Conservation (phyloP, 2,329 filamentous ascomycete genomes). For the Cercospora citrullina region DNA sequence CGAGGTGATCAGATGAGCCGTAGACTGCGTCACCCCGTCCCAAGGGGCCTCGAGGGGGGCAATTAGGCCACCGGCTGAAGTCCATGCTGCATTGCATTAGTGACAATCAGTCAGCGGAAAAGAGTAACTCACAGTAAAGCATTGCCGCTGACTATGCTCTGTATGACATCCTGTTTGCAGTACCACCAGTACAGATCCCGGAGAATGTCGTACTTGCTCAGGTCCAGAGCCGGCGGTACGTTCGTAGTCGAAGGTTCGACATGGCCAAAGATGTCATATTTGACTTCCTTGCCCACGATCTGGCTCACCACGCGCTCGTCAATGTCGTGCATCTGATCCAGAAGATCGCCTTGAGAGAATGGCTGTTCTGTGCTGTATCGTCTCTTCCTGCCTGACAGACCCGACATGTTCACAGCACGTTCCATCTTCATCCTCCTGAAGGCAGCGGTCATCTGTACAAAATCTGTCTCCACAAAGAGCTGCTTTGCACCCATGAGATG, state of each 20-base stretch:
- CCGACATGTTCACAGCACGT: conserved; percentile 45
- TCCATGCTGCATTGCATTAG: conserved; percentile 61
- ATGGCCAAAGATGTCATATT: conserved; percentile 59
- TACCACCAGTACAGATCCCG: conserved; percentile 96
- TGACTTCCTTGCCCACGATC: conserved; percentile 58
- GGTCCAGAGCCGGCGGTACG: conserved; percentile 53
- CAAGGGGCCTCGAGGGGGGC: conserved; percentile 78
- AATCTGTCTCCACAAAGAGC: conserved; percentile 79
- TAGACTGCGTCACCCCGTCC: conserved; percentile 77
- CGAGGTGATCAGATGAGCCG: conserved; percentile 83
- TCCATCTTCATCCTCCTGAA: conserved; percentile 65
- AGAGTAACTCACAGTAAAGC: conserved; percentile 69
- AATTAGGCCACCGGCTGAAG: conserved; percentile 79
- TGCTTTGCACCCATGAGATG: conserved; percentile 83
- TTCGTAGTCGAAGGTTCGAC: conserved; percentile 44
- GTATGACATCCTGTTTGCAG: conserved; percentile 88
- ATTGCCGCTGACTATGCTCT: conserved; percentile 85
- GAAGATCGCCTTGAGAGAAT: conserved; percentile 30
- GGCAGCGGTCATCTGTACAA: conserved; percentile 68
- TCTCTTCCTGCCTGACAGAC: conserved; percentile 26
- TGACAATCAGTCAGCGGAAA: neutral
- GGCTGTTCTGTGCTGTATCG: conserved; percentile 21
- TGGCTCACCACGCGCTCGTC: conserved; percentile 59
- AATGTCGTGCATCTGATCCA: conserved; percentile 48
- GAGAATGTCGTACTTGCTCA: conserved; percentile 76